Evolutionary conservation across 202 grass and related monocot genomes (phyloP), one percentile per base, ranked within the genome.

Genomic region (Sporobolus alterniflorus): DNA sequence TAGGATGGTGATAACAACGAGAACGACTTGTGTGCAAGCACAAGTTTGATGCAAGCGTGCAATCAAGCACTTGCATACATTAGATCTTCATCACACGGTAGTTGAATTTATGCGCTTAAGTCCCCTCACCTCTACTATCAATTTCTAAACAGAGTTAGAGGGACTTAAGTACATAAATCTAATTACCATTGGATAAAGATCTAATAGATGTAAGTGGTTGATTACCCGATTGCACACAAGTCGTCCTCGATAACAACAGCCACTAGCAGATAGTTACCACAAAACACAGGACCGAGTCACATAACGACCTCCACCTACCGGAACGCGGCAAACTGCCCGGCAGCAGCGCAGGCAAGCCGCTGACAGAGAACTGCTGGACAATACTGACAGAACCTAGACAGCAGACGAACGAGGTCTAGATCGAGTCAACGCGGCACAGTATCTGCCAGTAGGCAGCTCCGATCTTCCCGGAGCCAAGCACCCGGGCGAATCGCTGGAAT

Each of bases 381-480:
- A 18, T 34, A 49, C 32, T 20, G 15, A 25, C 43, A 62, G 73
- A 67, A 64, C 12, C 11, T 29, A 29, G 11, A 11, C n/a, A 47
- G n/a, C 59, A n/a, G n/a, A n/a, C n/a, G n/a, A n/a, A 41, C 11
- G 34, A 74, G 41, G 24, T 68, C 10, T 50, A 62, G 76, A 80
- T 84, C 81, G 10, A 80, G 54, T 69, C 62, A 51, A 62, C 42
- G 42, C 50, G 1, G n/a, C 26, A 55, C 51, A 11, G 18, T 8
- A 62, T 47, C 26, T 18, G 31, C 36, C 21, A 55, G 47, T 12
- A 55, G 22, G 81, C 50, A 50, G 82, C 78, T 84, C 75, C 69
- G 22, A 84, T 36, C 31, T 62, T 75, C 70, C 21, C 7, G 75
- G 42, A 89, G 62, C 11, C 36, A 21, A 17, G 46, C 3, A 13